phyloP scores from a whole-genome alignment of 1,284 basidiomycete species.

The Phenoliferia sp. region DNA sequence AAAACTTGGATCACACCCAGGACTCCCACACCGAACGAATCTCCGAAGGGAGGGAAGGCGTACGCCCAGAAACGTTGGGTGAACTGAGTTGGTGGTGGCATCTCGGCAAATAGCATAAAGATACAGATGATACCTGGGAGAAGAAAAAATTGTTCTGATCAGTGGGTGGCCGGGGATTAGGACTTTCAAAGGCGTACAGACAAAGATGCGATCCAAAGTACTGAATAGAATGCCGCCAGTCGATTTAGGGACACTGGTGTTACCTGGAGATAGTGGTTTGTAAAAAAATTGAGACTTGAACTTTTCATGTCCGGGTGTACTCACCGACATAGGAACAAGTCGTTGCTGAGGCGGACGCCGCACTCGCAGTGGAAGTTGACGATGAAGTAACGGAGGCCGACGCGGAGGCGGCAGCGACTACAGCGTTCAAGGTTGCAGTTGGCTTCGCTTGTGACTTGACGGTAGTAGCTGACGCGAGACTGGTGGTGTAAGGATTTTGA shows the following conservation, averaged over 20 bases:
- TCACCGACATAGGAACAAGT: constrained; percentile 13
- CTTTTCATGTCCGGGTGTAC: background rate
- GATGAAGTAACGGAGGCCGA: background rate
- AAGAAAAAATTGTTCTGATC: background rate
- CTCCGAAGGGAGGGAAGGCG: constrained; percentile 31
- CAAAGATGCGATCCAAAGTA: constrained; percentile 22
- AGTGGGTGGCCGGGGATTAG: background rate
- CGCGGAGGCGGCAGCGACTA: background rate
- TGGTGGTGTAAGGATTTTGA: background rate
- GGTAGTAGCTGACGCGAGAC: background rate
- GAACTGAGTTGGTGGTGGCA: constrained; percentile 18
- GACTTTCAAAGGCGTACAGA: constrained; percentile 5
- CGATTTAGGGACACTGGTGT: constrained; percentile 26
- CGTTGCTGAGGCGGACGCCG: background rate
- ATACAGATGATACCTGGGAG: constrained; percentile 21
- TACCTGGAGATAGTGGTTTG: background rate
- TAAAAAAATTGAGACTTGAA: background rate
- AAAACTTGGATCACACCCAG: constrained; percentile 30
- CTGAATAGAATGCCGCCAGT: constrained; percentile 31
- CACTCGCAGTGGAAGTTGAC: background rate
- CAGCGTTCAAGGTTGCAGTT: background rate
- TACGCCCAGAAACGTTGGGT: constrained; percentile 27
- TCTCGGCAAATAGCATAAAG: constrained; percentile 27
- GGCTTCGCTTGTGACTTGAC: background rate
- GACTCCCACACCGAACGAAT: constrained; percentile 27